Base-by-base conservation (phyloP, 495 filamentous ascomycete genomes). In the Xylaria palmicola region DNA sequence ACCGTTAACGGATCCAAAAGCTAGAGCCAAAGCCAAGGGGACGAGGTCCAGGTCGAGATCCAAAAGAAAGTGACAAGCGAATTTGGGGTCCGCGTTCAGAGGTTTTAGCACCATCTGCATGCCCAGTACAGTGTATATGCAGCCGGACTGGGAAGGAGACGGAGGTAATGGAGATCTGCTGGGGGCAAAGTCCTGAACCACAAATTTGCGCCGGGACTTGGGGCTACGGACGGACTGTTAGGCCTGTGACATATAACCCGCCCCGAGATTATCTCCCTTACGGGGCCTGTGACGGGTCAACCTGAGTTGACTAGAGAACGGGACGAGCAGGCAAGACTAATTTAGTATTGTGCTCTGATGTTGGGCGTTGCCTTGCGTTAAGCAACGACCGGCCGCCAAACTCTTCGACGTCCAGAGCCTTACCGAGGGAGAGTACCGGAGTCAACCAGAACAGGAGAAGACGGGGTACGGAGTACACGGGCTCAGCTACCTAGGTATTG, bases 91-190 rank as follows among this genome's bases (percentile, higher is more conserved):
- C 71, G 72, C 50, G 51, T 61, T 53, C 47, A 64, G 63, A 68
- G 70, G 59, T 64, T 74, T 74, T 69, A 76, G 70, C 68, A 76
- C 68, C 68, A 68, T 70, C 68, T 75, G 74, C 77, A 78, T 75
- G 71, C 65, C 63, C 63, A 61, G 59, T 61, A 60, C 27, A 75
- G 72, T 74, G 71, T 73, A 73, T 74, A 74, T 75, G 75, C 79
- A 80, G 76, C 79, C 77, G 69, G 70, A 79, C 73, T 78, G 74
- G 79, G 77, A 81, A 81, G 79, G 79, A 81, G 78, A 75, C 67
- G 74, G 71, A 74, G 72, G 68, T 70, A 77, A 78, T 74, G 73
- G 72, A 72, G 75, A 79, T 78, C 76, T 77, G 72, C 72, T 72
- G 68, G 69, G 62, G 64, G 27, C 47, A 69, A 65, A 65, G 65